A percentile compares a stretch with the other conserved stretches of the same genome.
These are phyloP conservation scores for Galeopsis tetrahit DNA, from an alignment of 257 asterid species.

Conservation along the genomic window DNA sequence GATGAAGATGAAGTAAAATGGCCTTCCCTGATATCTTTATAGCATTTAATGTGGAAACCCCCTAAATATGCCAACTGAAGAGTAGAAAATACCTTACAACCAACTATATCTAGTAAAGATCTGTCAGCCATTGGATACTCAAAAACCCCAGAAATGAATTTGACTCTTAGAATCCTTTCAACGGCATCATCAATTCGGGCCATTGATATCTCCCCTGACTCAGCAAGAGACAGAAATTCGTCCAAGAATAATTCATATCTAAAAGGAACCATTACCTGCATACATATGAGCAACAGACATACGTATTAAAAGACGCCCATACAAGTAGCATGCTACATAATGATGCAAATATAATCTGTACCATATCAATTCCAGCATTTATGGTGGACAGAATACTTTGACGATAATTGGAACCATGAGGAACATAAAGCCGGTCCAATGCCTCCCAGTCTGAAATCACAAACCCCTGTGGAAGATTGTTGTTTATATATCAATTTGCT, in stretches of 20 bases:
- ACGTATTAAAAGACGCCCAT: slow-evolving; percentile 18
- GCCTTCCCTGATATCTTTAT: slow-evolving; percentile 18
- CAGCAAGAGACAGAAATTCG: slow-evolving; percentile 69
- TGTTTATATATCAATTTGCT: slow-evolving; percentile 28
- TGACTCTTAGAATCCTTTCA: slow-evolving; percentile 90
- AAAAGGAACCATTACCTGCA: slow-evolving; percentile 98
- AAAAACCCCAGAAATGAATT: slow-evolving; percentile 81
- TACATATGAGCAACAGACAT: slow-evolving; percentile 29
- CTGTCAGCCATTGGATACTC: slow-evolving; percentile 82
- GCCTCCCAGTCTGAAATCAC: slow-evolving; percentile 90
- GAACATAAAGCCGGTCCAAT: slow-evolving; percentile 62
- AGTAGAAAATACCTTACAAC: slow-evolving; percentile 74
- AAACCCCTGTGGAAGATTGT: slow-evolving; percentile 62
- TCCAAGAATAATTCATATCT: slow-evolving; percentile 83
- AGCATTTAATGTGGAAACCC: slow-evolving; percentile 11
- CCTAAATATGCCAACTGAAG: slow-evolving; percentile 7
- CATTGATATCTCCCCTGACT: slow-evolving; percentile 87
- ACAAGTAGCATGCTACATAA: slow-evolving; percentile 22
- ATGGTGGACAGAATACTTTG: slow-evolving; percentile 50
- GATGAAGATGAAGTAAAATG: slow-evolving; percentile 9
- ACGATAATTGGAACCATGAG: slow-evolving; percentile 70
- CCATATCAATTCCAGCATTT: slow-evolving; percentile 91
- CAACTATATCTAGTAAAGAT: slow-evolving; percentile 80
- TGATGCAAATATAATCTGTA: slow-evolving; percentile 34
- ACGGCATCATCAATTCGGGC: slow-evolving; percentile 91